Base-by-base conservation (phyloP, 495 filamentous ascomycete species). In the Aspergillus heteromorphus region DNA sequence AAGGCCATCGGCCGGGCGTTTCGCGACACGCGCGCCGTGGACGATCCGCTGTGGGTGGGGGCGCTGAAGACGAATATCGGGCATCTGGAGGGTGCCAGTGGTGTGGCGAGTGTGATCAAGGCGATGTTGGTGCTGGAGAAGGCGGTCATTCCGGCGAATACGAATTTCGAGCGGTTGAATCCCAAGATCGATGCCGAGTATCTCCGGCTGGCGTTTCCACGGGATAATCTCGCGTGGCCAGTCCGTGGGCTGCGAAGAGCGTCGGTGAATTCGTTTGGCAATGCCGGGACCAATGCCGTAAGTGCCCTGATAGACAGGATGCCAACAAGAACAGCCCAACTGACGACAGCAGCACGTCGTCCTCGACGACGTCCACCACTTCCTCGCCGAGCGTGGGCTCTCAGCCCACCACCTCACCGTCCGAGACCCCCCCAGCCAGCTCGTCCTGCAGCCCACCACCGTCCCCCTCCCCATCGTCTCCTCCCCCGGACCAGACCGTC, bases 1-100 rank as follows among this genome's bases (percentile, higher is more conserved):
- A 72, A 62, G 3, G 83, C 83, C 7, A 79, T 83, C 54, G 76
- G 74, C 48, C 69, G 68, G 31, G 78, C 72, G 6, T 68, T 84
- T 34, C 5, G 31, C 2, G 4, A 2, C 2, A 4, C 2, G 2
- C 31, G 31, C 4, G 5, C 31, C 2, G 4, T 10, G 13, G 31
- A 36, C 2, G 31, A 36, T 36, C 31, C 31, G 2, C 31, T 36
- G 3, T 36, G 9, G 2, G 31, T 36, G 31, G 31, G 31, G 5
- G 31, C 67, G 0, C 49, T 76, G 18, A 74, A 76, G 48, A 60
- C 72, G 2, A 76, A 76, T 40, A 52, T 76, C 20, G 73, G 73
- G 0, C 73, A 74, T 51, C 38, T 67, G 9, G 72, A 73, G 48
- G 65, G 57, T 0, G 57, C 64, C 0, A 67, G 63, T 54, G 72